Percentiles rank a stretch among this genome's conserved stretches.
These are phyloP conservation scores for Venturia nashicola DNA, from an alignment of 2,329 filamentous ascomycete genomes.

Conservation along the genomic window DNA sequence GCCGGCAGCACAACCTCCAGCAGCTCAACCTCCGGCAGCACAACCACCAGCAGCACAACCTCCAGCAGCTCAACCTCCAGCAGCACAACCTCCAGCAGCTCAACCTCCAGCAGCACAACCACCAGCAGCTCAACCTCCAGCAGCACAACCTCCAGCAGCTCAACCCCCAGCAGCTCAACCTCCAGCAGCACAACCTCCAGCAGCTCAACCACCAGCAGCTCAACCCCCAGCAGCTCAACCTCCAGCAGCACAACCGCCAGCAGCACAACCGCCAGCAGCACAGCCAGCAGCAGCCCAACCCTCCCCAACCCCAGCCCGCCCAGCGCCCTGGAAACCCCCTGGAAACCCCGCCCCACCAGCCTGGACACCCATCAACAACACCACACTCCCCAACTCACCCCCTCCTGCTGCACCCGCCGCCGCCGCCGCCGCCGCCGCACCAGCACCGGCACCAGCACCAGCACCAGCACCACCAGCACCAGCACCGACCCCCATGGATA, in stretches of 20 bases:
- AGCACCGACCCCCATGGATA: neutral
- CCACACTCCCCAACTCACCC: neutral
- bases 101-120: neutral
- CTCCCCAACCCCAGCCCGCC: neutral
- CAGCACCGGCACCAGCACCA: neutral
- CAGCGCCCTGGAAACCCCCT: neutral
- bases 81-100: too few species aligned
- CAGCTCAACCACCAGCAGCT: too few species aligned
- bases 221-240: neutral
- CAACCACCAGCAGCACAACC: too few species aligned
- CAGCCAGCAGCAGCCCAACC: neutral
- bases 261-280: too few species aligned
- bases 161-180: neutral
- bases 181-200: neutral
- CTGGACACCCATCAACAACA: neutral
- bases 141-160: too few species aligned
- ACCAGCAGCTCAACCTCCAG: neutral
- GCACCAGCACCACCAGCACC: neutral
- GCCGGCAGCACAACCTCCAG: neutral
- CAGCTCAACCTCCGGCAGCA: neutral
- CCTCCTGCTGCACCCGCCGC: neutral
- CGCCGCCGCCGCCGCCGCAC: neutral
- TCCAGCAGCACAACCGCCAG: too few species aligned
- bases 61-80: too few species aligned
- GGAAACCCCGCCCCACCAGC: neutral